phyloP scores from a whole-genome alignment of 768 basidiomycete species.

The Suillus lakei region DNA sequence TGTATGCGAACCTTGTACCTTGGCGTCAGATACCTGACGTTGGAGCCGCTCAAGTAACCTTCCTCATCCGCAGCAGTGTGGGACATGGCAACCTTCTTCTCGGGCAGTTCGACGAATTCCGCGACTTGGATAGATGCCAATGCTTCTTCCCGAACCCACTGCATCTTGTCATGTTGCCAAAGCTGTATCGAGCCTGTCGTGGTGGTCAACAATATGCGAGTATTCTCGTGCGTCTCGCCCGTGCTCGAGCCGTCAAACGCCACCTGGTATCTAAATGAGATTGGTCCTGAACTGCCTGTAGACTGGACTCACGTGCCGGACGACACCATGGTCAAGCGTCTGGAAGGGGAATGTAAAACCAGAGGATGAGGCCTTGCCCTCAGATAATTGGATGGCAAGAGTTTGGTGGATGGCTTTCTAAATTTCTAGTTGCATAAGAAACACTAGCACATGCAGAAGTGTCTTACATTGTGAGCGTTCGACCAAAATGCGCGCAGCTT shows the following conservation, averaged over 20 bases:
- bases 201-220: conserved; percentile 62
- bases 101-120: conserved; percentile 81
- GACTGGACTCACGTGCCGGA: conserved; percentile 58
- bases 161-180: conserved; percentile 63
- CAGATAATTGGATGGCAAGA: conserved; percentile 51
- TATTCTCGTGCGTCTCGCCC: conserved; percentile 38
- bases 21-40: conserved; percentile 63
- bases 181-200: conserved; percentile 79
- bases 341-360: conserved; percentile 70
- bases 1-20: conserved; percentile 42
- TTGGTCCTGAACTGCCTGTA: conserved; percentile 2
- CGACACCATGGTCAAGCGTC: conserved; percentile 66
- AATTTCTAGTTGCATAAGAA: neutral
- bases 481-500: too few species aligned
- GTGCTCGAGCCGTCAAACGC: conserved; percentile 56
- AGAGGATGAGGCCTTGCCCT: conserved; percentile 51
- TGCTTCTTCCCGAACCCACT: conserved; percentile 85
- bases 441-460: neutral
- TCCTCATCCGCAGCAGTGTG: conserved; percentile 46
- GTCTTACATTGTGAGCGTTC: conserved; percentile 54
- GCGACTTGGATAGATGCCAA: conserved; percentile 66
- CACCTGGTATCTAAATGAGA: conserved; percentile 39
- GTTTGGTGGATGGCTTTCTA: conserved; percentile 62
- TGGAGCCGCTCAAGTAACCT: conserved; percentile 52
- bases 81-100: conserved; percentile 45